These are phyloP conservation scores for Penicillium sp. DNA, from an alignment of 2,329 filamentous ascomycete genomes.

Conservation along the genomic window DNA sequence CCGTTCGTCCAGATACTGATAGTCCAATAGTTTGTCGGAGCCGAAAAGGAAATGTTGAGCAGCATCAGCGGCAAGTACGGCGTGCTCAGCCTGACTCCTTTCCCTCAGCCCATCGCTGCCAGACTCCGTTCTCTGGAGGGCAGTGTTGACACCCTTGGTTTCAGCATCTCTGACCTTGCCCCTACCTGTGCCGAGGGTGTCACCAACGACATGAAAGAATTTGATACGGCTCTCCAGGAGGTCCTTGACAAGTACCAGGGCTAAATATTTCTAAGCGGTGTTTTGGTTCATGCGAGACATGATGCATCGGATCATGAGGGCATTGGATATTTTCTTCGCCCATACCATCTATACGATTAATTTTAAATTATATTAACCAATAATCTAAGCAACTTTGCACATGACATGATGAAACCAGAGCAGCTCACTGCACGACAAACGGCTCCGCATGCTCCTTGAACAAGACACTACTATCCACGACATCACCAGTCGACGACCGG, in stretches of 20 bases:
- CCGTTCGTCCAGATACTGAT: neutral
- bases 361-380: no score
- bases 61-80: slow-evolving; percentile 9
- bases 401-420: no score
- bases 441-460: no score
- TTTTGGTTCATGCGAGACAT: no score
- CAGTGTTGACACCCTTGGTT: slow-evolving; percentile 3
- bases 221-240: slow-evolving; percentile 1
- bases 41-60: slow-evolving; percentile 4
- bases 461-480: no score
- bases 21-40: slow-evolving; percentile 1
- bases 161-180: slow-evolving; percentile 1
- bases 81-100: slow-evolving; percentile 6
- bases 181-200: slow-evolving; percentile 3
- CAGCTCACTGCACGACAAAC: no score
- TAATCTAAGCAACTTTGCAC: no score
- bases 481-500: no score
- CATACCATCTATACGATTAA: no score
- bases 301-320: no score
- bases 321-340: no score
- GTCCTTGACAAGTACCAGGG: neutral
- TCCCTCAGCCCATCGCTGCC: slow-evolving; percentile 4
- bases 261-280: no score
- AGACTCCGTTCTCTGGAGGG: slow-evolving; percentile 1
- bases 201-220: slow-evolving; percentile 3